Evolutionary conservation across 1,139 yeast species (phyloP).

Genomic region (Hansenula sp.): DNA sequence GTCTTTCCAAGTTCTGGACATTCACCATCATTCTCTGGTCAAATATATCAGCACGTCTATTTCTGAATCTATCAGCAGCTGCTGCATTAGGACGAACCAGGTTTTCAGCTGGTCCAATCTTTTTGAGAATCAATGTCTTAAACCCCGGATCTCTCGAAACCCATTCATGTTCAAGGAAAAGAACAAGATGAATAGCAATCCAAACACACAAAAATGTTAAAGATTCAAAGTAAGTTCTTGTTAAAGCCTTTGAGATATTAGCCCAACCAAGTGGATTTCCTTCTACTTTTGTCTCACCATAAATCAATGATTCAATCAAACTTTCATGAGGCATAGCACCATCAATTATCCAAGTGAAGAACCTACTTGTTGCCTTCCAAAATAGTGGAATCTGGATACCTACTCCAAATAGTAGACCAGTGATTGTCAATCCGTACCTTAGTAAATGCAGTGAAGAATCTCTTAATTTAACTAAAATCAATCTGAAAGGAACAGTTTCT

Average conservation of each 20-base stretch:
- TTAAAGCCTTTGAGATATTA: slow-evolving; percentile 13
- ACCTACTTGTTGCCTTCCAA: slow-evolving; percentile 49
- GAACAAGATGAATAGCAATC: slow-evolving; percentile 39
- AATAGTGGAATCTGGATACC: slow-evolving; percentile 51
- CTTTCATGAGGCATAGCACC: slow-evolving; percentile 40
- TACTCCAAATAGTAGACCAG: slow-evolving; percentile 37
- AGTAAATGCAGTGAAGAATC: slow-evolving; percentile 23
- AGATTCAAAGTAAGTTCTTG: slow-evolving; percentile 21
- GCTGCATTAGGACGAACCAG: slow-evolving; percentile 20
- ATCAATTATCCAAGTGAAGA: slow-evolving; percentile 52
- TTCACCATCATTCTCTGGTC: background rate
- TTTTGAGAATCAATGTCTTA: slow-evolving; percentile 46
- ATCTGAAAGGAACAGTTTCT: slow-evolving; percentile 47
- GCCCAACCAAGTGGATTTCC: slow-evolving; percentile 35
- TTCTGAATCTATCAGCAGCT: background rate
- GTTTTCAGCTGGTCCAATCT: slow-evolving; percentile 52
- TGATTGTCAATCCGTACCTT: slow-evolving; percentile 29
- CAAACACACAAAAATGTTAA: slow-evolving; percentile 26
- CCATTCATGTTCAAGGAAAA: slow-evolving; percentile 64
- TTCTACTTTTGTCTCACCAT: slow-evolving; percentile 23
- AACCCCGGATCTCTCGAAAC: slow-evolving; percentile 70
- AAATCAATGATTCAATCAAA: slow-evolving; percentile 25
- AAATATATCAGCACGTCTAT: background rate
- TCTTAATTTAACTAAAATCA: slow-evolving; percentile 38
- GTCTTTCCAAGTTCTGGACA: slow-evolving; percentile 1